A percentile compares a stretch with the other conserved stretches of the same genome.
Evolutionary conservation across 2,329 filamentous ascomycete genomes (phyloP).

Genomic region (Oidium heveae): DNA sequence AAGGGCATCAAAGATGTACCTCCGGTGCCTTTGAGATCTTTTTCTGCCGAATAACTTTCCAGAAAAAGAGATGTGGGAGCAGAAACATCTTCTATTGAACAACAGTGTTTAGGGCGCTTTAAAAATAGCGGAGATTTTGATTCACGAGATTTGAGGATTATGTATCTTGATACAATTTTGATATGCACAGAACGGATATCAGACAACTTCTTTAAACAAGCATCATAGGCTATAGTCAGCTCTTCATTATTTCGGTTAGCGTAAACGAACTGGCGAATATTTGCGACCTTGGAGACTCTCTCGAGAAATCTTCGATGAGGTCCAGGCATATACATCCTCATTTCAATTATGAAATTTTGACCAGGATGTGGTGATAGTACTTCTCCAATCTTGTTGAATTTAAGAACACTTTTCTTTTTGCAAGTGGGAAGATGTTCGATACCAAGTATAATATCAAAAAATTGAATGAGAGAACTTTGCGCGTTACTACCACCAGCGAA

Average conservation of each 20-base stretch:
- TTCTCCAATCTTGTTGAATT: constrained; percentile 12
- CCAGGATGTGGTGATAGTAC: constrained; percentile 16
- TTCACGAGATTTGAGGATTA: constrained; percentile 68
- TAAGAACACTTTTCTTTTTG: constrained; percentile 27
- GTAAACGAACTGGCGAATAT: constrained; percentile 67
- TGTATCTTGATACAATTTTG: constrained; percentile 85
- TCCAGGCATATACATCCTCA: constrained; percentile 93
- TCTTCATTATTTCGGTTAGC: constrained; percentile 31
- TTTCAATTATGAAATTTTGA: constrained; percentile 88
- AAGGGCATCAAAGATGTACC: constrained; percentile 89
- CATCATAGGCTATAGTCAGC: constrained; percentile 65
- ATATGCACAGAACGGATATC: constrained; percentile 59
- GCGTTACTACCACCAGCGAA: constrained; percentile 91
- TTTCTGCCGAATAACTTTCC: constrained; percentile 17
- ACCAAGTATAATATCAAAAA: constrained; percentile 81
- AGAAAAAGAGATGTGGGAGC: constrained; percentile 22
- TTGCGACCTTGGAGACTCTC: constrained; percentile 54
- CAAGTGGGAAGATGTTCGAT: constrained; percentile 81
- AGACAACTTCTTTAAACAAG: constrained; percentile 54
- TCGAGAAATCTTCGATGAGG: constrained; percentile 72
- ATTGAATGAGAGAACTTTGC: constrained; percentile 88
- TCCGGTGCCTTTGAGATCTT: constrained; percentile 64
- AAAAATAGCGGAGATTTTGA: constrained; percentile 37
- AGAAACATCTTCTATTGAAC: constrained; percentile 35
- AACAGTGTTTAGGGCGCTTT: constrained; percentile 22